A percentile compares a stretch with the other conserved stretches of the same genome.
These are phyloP conservation scores for Venturia carpophila DNA, from an alignment of 2,329 filamentous ascomycete species.

Conservation along the genomic window DNA sequence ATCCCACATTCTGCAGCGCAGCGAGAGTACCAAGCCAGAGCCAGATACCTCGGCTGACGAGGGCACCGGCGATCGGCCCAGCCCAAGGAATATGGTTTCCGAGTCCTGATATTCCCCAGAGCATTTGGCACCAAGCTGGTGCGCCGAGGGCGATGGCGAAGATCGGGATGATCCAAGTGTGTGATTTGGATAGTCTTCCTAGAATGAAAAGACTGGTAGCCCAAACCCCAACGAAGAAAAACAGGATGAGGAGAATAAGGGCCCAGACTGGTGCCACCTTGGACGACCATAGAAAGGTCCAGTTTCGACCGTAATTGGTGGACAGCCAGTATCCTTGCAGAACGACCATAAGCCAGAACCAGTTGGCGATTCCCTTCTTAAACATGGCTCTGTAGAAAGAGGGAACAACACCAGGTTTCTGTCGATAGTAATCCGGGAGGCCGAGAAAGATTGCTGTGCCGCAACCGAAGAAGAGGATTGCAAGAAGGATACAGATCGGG, in stretches of 20 bases:
- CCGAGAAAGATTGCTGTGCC: slow-evolving; percentile 50
- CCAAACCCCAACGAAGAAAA: slow-evolving; percentile 52
- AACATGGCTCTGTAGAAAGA: slow-evolving; percentile 57
- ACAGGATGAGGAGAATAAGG: slow-evolving; percentile 49
- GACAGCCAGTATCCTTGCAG: slow-evolving; percentile 62
- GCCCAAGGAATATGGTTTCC: slow-evolving; percentile 58
- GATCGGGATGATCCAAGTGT: slow-evolving; percentile 60
- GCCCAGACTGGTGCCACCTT: slow-evolving; percentile 49
- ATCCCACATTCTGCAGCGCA: slow-evolving; percentile 56
- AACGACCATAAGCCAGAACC: slow-evolving; percentile 58
- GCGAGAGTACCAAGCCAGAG: slow-evolving; percentile 61
- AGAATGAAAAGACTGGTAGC: slow-evolving; percentile 44
- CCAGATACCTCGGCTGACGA: slow-evolving; percentile 53
- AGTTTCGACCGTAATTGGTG: slow-evolving; percentile 59
- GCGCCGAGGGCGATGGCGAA: slow-evolving; percentile 60
- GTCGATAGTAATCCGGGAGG: slow-evolving; percentile 59
- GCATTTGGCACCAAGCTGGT: slow-evolving; percentile 60
- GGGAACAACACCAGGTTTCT: slow-evolving; percentile 54
- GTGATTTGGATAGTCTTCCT: slow-evolving; percentile 46
- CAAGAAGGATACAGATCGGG: slow-evolving; percentile 41
- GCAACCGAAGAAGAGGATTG: slow-evolving; percentile 49
- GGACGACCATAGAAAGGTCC: slow-evolving; percentile 55
- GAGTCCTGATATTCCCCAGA: slow-evolving; percentile 55
- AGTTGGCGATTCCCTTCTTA: slow-evolving; percentile 56
- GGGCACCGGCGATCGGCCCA: slow-evolving; percentile 44